Conservation (phyloP, 768 basidiomycete genomes). For the Kwoniella heveanensis region DNA sequence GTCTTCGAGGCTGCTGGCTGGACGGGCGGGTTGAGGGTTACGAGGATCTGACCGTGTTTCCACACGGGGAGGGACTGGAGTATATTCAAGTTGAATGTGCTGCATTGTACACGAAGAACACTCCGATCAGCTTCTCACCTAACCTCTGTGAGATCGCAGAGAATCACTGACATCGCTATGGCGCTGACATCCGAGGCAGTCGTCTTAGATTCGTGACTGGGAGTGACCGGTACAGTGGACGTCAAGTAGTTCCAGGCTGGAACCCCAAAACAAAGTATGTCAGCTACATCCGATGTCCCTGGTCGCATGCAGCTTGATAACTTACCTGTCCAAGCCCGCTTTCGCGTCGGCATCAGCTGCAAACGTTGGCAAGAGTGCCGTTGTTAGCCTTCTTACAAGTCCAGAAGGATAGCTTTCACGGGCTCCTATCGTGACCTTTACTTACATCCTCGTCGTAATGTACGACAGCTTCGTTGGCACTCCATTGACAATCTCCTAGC, state of each 20-base stretch:
- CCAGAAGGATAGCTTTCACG: too few species aligned
- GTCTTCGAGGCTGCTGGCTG: conserved; percentile 9
- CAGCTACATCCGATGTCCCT: too few species aligned
- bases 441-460: conserved; percentile 21
- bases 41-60: conserved; percentile 11
- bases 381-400: too few species aligned
- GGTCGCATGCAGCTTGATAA: too few species aligned
- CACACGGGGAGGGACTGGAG: conserved; percentile 5
- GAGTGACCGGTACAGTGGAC: conserved; percentile 8
- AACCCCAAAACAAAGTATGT: too few species aligned
- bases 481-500: conserved; percentile 14
- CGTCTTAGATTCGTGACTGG: conserved; percentile 10
- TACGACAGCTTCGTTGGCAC: conserved; percentile 15
- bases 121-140: neutral
- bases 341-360: conserved; percentile 11
- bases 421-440: too few species aligned
- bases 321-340: conserved; percentile 19
- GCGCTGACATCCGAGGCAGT: conserved; percentile 12
- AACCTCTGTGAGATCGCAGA: too few species aligned
- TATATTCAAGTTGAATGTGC: conserved; percentile 18
- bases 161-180: conserved; percentile 10
- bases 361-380: too few species aligned
- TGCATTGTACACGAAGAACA: neutral
- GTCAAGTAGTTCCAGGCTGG: conserved; percentile 21
- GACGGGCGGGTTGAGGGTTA: conserved; percentile 15